Evolutionary conservation across 2,329 filamentous ascomycete species (phyloP).

Genomic region (Blastomyces silverae): DNA sequence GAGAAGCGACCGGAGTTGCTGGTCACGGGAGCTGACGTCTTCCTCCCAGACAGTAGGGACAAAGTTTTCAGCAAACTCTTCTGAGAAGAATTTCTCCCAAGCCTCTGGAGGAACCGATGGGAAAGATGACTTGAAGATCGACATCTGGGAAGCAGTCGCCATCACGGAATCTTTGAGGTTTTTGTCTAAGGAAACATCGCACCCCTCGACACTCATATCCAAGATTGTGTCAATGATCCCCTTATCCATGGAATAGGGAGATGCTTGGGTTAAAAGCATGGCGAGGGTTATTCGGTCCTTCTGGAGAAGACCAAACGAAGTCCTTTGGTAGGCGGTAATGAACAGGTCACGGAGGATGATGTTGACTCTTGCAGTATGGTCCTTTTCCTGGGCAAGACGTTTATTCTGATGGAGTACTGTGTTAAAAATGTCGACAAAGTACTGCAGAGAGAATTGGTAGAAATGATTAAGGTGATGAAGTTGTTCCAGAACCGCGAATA

Average conservation of each 20-base stretch:
- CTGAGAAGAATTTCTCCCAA: conserved; percentile 76
- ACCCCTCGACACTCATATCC: conserved; percentile 66
- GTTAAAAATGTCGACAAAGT: conserved; percentile 97
- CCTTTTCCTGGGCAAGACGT: conserved; percentile 60
- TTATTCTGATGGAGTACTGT: conserved; percentile 77
- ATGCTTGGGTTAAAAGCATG: conserved; percentile 88
- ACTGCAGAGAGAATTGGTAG: conserved; percentile 98
- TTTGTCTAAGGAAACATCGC: conserved; percentile 66
- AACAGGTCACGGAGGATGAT: conserved; percentile 90
- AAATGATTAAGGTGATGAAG: conserved; percentile 98
- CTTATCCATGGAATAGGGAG: conserved; percentile 95
- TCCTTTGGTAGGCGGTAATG: conserved; percentile 83
- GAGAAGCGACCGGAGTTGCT: conserved; percentile 73
- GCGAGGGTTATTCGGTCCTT: conserved; percentile 91
- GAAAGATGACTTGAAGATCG: conserved; percentile 65
- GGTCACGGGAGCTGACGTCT: conserved; percentile 59
- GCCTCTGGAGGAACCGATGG: conserved; percentile 54
- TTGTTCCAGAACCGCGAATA: conserved; percentile 94
- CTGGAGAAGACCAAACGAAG: conserved; percentile 85
- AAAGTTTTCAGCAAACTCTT: conserved; percentile 78
- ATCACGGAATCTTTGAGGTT: conserved; percentile 63
- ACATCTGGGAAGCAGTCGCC: conserved; percentile 59
- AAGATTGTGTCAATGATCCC: conserved; percentile 77
- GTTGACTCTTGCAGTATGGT: conserved; percentile 74
- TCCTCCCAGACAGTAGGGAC: conserved; percentile 72